Evolutionary conservation across 2,329 filamentous ascomycete species (phyloP).

Genomic region (Alternaria burnsii): DNA sequence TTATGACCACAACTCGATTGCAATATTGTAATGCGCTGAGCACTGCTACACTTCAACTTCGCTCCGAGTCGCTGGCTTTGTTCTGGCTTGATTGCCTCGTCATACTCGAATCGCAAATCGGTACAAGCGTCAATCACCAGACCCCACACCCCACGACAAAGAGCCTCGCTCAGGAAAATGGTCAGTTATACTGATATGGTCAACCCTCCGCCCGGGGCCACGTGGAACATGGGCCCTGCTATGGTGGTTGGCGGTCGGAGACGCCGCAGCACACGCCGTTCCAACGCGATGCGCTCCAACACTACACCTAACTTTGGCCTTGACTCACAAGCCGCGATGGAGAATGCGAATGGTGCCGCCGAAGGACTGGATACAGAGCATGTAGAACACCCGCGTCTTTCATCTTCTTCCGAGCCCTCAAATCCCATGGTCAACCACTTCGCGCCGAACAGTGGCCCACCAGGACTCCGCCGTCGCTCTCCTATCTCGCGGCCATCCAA

Average conservation of each 20-base stretch:
- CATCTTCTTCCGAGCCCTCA: constrained; percentile 7
- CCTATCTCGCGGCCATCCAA: neutral
- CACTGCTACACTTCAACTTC: neutral
- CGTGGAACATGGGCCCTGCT: constrained; percentile 14
- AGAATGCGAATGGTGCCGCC: constrained; percentile 9
- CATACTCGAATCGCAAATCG: neutral
- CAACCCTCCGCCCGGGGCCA: neutral
- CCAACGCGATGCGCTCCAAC: constrained; percentile 23
- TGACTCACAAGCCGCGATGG: constrained; percentile 10
- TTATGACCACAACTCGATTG: neutral
- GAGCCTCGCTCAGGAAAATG: constrained; percentile 1
- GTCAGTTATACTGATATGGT: neutral
- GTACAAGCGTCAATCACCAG: neutral
- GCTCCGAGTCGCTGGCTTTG: neutral
- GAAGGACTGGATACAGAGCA: neutral
- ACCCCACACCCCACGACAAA: neutral
- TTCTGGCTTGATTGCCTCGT: neutral
- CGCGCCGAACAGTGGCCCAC: constrained; percentile 2
- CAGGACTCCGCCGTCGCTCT: constrained; percentile 6
- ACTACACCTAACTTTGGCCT: constrained; percentile 24
- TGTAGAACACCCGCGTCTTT: constrained; percentile 12
- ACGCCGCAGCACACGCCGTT: constrained; percentile 30
- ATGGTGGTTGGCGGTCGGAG: constrained; percentile 25
- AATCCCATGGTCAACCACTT: constrained; percentile 10
- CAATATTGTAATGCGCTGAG: neutral